A percentile compares a stretch with the other conserved stretches of the same genome.
These are phyloP conservation scores for Rugosomyces carneus DNA, from an alignment of 1,284 basidiomycete genomes.

Conservation along the genomic window DNA sequence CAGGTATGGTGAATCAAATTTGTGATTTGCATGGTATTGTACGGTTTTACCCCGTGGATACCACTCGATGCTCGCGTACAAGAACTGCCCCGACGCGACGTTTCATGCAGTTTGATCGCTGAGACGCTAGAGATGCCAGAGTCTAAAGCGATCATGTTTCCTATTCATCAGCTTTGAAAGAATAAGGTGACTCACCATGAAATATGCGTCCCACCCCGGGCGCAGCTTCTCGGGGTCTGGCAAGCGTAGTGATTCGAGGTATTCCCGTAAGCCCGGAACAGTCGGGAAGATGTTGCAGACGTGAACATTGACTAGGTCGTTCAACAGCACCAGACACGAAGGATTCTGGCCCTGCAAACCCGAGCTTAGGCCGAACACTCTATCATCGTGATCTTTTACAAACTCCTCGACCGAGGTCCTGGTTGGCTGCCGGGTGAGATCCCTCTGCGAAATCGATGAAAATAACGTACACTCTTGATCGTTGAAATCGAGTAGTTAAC, in stretches of 20 bases:
- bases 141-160: constrained; percentile 36
- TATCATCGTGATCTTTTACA: constrained; percentile 53
- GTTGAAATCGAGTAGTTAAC: constrained; percentile 51
- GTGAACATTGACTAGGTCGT: constrained; percentile 53
- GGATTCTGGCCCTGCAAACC: not conserved
- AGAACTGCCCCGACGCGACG: constrained; percentile 91
- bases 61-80: constrained; percentile 81
- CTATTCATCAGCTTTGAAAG: not conserved
- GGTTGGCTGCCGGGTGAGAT: constrained; percentile 14
- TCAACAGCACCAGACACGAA: constrained; percentile 37
- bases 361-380: constrained; percentile 40
- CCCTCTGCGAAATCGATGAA: not conserved
- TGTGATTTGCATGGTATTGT: constrained; percentile 4
- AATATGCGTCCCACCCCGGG: constrained; percentile 92
- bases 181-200: constrained; percentile 62
- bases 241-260: constrained; percentile 69
- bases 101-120: constrained; percentile 96
- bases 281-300: constrained; percentile 68
- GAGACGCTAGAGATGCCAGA: constrained; percentile 82
- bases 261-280: constrained; percentile 47
- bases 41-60: constrained; percentile 76
- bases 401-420: constrained; percentile 61
- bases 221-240: constrained; percentile 69
- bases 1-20: not conserved
- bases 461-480: constrained; percentile 42